Evolutionary conservation across 2,329 filamentous ascomycete species (phyloP), one percentile per base, ranked within the genome.

Genomic region (Cladophialophora chaetospira): DNA sequence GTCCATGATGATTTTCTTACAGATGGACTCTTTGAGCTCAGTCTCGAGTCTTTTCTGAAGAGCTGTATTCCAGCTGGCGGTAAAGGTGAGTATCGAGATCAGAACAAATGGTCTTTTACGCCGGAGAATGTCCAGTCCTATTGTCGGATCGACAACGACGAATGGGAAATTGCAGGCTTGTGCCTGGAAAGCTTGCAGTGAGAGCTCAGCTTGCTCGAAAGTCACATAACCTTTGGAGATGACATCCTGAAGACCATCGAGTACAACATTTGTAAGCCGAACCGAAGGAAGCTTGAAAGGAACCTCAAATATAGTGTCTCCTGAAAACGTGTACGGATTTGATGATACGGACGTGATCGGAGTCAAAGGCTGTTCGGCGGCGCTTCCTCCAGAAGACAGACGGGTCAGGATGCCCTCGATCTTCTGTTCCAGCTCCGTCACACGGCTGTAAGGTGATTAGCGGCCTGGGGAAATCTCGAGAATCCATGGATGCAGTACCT

Each of bases 161-260:
- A 45, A 45, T 3, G 42, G 42, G 42, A 45, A 45, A 17, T 45
- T 29, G 23, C 19, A 23, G 15, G 42, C 42, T n/a, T 45, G 17
- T 10, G 19, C 42, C 25, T n/a, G 42, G n/a, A 45, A 45, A 13
- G 25, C n/a, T 25, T 28, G 23, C n/a, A 45, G 19, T 6, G 42
- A 45, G 11, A 23, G 8, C 23, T 45, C 42, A 8, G 25, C 42
- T 28, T 45, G 42, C 25, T 45, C 42, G n/a, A 45, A 45, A 25
- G 19, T 45, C 21, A 45, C 42, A n/a, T 28, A 45, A 25, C 42
- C 42, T 45, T 45, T 45, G 11, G 42, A 45, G 8, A 45, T 15
- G 13, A 25, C 42, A 15, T 45, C 42, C 15, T 45, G 42, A 28
- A 45, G 28, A 3, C 42, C 42, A 17, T 45, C 42, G 9, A 45